Base-by-base conservation (phyloP, 371 early-diverging fungal species). In the Mucor indicus region DNA sequence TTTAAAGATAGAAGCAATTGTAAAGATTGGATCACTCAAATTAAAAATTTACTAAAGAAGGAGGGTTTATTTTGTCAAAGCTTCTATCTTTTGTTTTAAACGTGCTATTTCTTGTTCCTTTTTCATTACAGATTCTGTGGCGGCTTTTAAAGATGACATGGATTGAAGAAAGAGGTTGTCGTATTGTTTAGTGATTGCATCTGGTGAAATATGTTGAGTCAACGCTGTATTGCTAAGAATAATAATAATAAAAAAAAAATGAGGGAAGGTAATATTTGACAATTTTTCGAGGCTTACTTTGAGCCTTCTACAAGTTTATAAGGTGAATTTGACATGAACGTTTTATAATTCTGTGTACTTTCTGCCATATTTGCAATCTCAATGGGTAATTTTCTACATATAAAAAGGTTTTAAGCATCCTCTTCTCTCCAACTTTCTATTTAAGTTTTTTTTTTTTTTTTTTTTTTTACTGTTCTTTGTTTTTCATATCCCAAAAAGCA, bases 401-500 rank as follows among this genome's bases (percentile, higher is more conserved):
- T 9, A 27, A 16, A 22, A 36, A 12, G 13, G 25, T 42, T 19
- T 17, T 7, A n/a, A n/a, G n/a, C n/a, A n/a, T n/a, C n/a, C n/a
- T n/a, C n/a, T n/a, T n/a, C n/a, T n/a, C n/a, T n/a, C n/a, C n/a
- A n/a, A n/a, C n/a, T n/a, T n/a, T n/a, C n/a, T n/a, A n/a, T n/a
- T n/a, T n/a, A n/a, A n/a, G n/a, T n/a, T n/a, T n/a, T n/a, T n/a
- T n/a, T n/a, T n/a, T n/a, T n/a, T n/a, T 25, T 3, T 42, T 4
- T 20, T 37, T 22, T 22, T 27, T 37, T 39, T 45, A 43, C 39
- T 27, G 23, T 21, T 12, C 38, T 15, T n/a, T 1, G 40, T 40
- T 33, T 25, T 40, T 59, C 46, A 53, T 53, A 27, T 59, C 54
- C 60, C 60, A 59, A 32, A 59, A 59, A 11, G 54, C 53, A 49